Evolutionary conservation across 257 asterid genomes (phyloP).

Genomic region (Solanum pinnatisectum): DNA sequence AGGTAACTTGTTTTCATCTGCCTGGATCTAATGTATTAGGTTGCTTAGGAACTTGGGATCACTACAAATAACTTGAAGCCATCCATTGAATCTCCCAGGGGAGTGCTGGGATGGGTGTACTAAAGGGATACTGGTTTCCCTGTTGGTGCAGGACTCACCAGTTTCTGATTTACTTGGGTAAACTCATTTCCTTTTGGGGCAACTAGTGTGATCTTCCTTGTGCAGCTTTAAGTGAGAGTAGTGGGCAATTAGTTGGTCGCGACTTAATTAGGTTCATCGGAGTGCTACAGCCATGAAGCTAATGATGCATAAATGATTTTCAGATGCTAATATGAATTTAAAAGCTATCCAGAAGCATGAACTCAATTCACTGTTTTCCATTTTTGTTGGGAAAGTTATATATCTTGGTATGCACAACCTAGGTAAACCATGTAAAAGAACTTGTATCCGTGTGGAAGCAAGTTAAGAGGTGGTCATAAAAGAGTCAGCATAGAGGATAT

Average conservation of each 20-base stretch:
- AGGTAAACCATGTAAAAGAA: neutral
- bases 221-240: neutral
- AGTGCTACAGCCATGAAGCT: neutral
- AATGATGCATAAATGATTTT: neutral
- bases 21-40: neutral
- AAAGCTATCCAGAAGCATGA: neutral
- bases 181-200: neutral
- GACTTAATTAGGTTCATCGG: neutral
- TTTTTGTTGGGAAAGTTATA: neutral
- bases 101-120: neutral
- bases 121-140: neutral
- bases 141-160: neutral
- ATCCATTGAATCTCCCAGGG: neutral
- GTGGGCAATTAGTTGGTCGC: neutral
- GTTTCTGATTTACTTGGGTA: neutral
- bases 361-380: neutral
- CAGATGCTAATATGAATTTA: neutral
- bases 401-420: neutral
- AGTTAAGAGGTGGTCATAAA: neutral
- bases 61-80: neutral
- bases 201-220: neutral
- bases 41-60: neutral
- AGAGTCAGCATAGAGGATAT: neutral
- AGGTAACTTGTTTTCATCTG: conserved; percentile 2
- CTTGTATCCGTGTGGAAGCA: neutral